Evolutionary conservation across 2,329 filamentous ascomycete species (phyloP), one percentile per base, ranked within the genome.

Genomic region (Pezizomycotina sp.): DNA sequence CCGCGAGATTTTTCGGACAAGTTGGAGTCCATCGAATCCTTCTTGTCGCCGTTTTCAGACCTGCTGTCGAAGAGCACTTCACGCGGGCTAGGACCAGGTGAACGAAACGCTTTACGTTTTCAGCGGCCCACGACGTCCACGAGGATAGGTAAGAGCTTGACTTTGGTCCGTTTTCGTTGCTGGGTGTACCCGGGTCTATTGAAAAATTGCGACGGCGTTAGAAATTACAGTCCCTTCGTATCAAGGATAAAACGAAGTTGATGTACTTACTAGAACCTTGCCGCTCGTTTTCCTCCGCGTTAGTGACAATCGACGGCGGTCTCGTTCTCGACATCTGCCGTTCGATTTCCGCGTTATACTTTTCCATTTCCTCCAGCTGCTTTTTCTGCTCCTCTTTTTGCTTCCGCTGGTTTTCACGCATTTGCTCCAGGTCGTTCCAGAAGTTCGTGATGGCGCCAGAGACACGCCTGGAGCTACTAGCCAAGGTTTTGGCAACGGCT

Each of bases 381-480:
- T 69, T 73, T 38, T 71, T 64, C 55, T 84, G 78, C 10, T 71
- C 68, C 58, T 84, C 41, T 24, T 37, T 42, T 25, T 50, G 46
- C 34, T 52, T 80, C 9, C 80, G 67, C 59, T 82, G 69, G 2
- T 71, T 62, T n/a, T n/a, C n/a, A n/a, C n/a, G n/a, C n/a, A n/a
- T n/a, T n/a, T n/a, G n/a, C 56, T 95, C 86, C 59, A 95, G 79
- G 50, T 95, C 86, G 0, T 81, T 71, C 64, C 91, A 95, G 18
- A 95, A 64, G 52, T 73, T 83, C 55, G 78, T 91, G 57, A 93
- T 81, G 23, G 89, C 76, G 4, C 73, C 77, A 13, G 77, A 83
- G 1, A 92, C 80, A 59, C 86, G 91, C 51, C 89, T 82, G 36
- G 78, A 75, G 0, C 89, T 84, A 1, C 77, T 81, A 3, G 80